Evolutionary conservation across 179 eudicot species (phyloP).

Genomic region (Spergularia azorica): DNA sequence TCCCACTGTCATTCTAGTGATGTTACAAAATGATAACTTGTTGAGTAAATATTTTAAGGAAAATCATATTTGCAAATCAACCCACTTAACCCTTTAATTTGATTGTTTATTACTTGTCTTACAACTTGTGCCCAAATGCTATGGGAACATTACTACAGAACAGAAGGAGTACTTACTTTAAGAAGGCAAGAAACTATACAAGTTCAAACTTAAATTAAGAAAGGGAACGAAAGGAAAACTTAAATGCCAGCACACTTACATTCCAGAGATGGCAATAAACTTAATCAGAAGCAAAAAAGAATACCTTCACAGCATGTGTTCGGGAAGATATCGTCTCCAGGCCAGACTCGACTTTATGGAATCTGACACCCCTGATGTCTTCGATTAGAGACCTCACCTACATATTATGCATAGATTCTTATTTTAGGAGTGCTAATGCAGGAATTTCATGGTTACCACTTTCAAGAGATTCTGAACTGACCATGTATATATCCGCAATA

Average conservation of each 20-base stretch:
- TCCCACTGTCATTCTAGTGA: too few relatives aligned
- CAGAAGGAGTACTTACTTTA: neutral
- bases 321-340: conserved; percentile 82
- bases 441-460: neutral
- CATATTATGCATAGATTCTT: conserved; percentile 8
- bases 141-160: too few relatives aligned
- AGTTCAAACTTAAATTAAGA: neutral
- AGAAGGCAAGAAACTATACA: neutral
- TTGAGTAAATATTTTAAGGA: too few relatives aligned
- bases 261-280: neutral
- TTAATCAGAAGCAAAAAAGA: conserved; percentile 17
- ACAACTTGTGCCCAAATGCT: too few relatives aligned
- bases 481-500: conserved; percentile 86
- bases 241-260: neutral
- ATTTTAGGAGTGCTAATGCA: conserved; percentile 19
- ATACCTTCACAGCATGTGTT: conserved; percentile 87
- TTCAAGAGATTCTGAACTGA: conserved; percentile 36
- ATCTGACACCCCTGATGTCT: conserved; percentile 94
- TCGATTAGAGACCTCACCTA: conserved; percentile 95
- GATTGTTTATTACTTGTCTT: too few relatives aligned
- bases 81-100: too few relatives aligned
- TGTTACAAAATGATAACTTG: too few relatives aligned
- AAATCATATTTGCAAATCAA: too few relatives aligned
- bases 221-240: too few relatives aligned
- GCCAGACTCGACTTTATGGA: conserved; percentile 93